Evolutionary conservation across 2,329 filamentous ascomycete species (phyloP), one percentile per base, ranked within the genome.

Genomic region (Stagonosporopsis rhizophila): DNA sequence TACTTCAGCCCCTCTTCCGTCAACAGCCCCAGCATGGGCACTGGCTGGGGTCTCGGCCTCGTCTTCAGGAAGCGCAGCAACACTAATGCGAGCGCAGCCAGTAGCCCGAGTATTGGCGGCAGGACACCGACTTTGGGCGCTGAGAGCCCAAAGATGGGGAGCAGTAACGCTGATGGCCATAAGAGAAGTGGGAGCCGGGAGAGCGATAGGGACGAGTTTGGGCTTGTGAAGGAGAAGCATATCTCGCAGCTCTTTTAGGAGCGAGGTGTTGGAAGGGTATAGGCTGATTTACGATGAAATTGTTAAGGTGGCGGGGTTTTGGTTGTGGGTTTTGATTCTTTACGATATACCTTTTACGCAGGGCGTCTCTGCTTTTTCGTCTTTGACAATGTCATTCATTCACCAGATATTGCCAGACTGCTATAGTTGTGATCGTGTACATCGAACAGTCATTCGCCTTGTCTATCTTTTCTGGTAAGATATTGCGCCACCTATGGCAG

Each of bases 41-140:
- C 28, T 12, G 50, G 50, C 22, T 58, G 56, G 56, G 56, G 56
- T 23, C 44, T 58, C 2, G 56, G 56, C 7, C 46, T 58, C 15
- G 56, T 54, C 4, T 54, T 58, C 20, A 19, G 56, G 7, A 58
- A 58, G 56, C 15, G 56, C 1, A 50, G 48, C 11, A 49, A 49
- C 35, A 58, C 55, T 7, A 52, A 44, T 23, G 39, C 55, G n/a
- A 54, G 50, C 17, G 40, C 25, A 2, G 11, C 45, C 9, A 58
- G 56, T 11, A 58, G 55, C 17, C 55, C 55, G 2, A 48, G 49
- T 28, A 58, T 58, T 30, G 56, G 56, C 1, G 56, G 51, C 1
- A 28, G 48, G 4, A 58, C 48, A 12, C 56, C 51, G 6, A 58
- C 45, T 2, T 12, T 58, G 15, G 51, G 56, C 15, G 40, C 22